These are phyloP conservation scores for Lipomyces sp. DNA, from an alignment of 805 yeast species.

Conservation along the genomic window DNA sequence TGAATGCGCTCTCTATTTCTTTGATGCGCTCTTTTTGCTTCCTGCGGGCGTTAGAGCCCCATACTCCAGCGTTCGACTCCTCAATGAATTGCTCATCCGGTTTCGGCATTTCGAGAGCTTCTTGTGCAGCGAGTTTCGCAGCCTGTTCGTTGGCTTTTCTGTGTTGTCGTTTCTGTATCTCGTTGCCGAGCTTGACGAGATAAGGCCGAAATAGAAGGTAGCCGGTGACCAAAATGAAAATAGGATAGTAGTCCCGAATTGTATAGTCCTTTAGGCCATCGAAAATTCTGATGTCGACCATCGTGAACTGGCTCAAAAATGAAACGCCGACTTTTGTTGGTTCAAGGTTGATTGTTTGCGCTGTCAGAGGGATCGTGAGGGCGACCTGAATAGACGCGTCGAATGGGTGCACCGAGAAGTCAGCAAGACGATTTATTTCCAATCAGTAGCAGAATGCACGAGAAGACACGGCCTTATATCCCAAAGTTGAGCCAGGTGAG, in stretches of 20 bases:
- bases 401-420: too few relatives aligned
- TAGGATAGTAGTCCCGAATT: slow-evolving; percentile 17
- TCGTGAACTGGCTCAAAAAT: slow-evolving; percentile 6
- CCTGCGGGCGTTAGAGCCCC: slow-evolving; percentile 33
- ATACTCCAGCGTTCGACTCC: slow-evolving; percentile 14
- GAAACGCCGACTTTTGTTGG: too few relatives aligned
- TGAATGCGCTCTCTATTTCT: slow-evolving; percentile 28
- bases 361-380: too few relatives aligned
- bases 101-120: slow-evolving; percentile 19
- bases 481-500: too few relatives aligned
- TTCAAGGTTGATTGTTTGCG: too few relatives aligned
- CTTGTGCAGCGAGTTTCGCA: slow-evolving; percentile 6
- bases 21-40: slow-evolving; percentile 29
- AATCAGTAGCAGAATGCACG: too few relatives aligned
- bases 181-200: slow-evolving; percentile 22
- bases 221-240: slow-evolving; percentile 29
- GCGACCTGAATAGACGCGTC: too few relatives aligned
- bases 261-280: slow-evolving; percentile 18
- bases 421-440: too few relatives aligned
- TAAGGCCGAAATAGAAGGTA: slow-evolving; percentile 31
- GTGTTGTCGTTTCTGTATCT: slow-evolving; percentile 24
- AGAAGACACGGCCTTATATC: too few relatives aligned
- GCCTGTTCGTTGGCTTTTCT: slow-evolving; percentile 17
- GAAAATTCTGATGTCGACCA: neutral
- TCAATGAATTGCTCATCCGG: slow-evolving; percentile 20